These are phyloP conservation scores for Dillenia turbinata DNA, from an alignment of 164 flowering plant species.

Conservation along the genomic window DNA sequence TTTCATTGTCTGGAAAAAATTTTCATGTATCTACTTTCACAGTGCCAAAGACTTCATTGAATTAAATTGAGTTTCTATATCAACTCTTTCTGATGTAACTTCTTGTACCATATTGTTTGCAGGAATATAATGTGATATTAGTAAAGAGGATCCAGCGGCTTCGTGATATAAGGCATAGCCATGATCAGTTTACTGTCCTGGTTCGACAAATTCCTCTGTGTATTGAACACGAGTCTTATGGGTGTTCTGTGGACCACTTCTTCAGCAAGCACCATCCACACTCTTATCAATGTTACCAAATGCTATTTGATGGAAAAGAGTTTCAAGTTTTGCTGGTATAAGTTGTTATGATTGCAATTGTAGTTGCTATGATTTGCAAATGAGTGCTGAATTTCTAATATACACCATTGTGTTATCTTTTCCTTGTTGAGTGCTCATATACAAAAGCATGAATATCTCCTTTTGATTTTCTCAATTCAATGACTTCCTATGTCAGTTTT, in stretches of 20 bases:
- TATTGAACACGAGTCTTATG: conserved; percentile 56
- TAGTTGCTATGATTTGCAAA: too few relatives aligned
- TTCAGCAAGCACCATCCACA: conserved; percentile 70
- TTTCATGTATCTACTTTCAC: too few relatives aligned
- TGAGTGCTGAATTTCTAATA: too few relatives aligned
- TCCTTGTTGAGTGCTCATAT: too few relatives aligned
- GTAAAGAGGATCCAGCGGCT: conserved; percentile 56
- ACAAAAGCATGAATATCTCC: too few relatives aligned
- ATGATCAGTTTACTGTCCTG: conserved; percentile 72
- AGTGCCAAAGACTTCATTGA: too few relatives aligned
- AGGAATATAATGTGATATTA: conserved; percentile 65
- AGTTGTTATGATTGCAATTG: too few relatives aligned
- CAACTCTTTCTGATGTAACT: background rate
- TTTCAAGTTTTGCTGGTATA: conserved; percentile 52
- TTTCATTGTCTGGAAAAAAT: too few relatives aligned
- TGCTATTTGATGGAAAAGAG: conserved; percentile 54
- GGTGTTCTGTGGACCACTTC: conserved; percentile 68
- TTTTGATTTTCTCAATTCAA: too few relatives aligned
- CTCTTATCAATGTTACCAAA: conserved; percentile 58
- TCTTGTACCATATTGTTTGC: conserved; percentile 14
- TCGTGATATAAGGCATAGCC: conserved; percentile 41
- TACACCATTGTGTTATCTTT: too few relatives aligned
- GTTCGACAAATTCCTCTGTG: conserved; percentile 77
- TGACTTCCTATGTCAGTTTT: too few relatives aligned
- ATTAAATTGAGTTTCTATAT: too few relatives aligned